Conservation (phyloP, 2,329 filamentous ascomycete species). For the Ascochyta clinopodiicola region DNA sequence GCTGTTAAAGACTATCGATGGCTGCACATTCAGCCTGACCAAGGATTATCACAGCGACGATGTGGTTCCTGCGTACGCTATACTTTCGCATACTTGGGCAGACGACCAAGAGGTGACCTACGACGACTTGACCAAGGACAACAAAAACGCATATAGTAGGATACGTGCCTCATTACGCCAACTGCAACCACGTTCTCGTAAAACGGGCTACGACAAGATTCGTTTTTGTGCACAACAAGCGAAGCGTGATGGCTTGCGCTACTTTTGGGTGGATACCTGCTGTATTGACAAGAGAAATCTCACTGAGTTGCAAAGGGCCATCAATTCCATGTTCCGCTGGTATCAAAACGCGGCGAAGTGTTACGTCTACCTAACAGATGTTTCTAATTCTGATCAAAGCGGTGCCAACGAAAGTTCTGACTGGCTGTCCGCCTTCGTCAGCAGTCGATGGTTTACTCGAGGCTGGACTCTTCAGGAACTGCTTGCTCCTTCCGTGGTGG, state of each 20-base stretch:
- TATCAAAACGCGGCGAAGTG: slow-evolving; percentile 20
- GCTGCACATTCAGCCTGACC: slow-evolving; percentile 11
- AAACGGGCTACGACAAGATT: slow-evolving; percentile 16
- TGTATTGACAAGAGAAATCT: slow-evolving; percentile 25
- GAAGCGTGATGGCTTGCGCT: slow-evolving; percentile 14
- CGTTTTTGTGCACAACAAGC: slow-evolving; percentile 23
- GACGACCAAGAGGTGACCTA: slow-evolving; percentile 22
- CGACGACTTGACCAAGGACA: slow-evolving; percentile 7
- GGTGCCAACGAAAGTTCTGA: background rate
- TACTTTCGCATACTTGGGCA: slow-evolving; percentile 26
- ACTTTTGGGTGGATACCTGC: slow-evolving; percentile 27
- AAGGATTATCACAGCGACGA: slow-evolving; percentile 1
- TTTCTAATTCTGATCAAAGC: background rate
- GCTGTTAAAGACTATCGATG: slow-evolving; percentile 15
- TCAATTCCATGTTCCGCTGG: slow-evolving; percentile 32
- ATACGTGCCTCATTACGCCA: background rate
- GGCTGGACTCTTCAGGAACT: slow-evolving; percentile 32
- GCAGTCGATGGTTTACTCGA: slow-evolving; percentile 26
- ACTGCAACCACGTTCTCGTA: background rate
- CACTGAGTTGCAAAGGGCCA: slow-evolving; percentile 18
- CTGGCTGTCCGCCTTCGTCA: slow-evolving; percentile 10
- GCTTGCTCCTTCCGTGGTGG: slow-evolving; percentile 17
- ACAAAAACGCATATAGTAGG: background rate
- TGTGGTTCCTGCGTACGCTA: slow-evolving; percentile 17
- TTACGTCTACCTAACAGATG: slow-evolving; percentile 28